These are phyloP conservation scores for Cryptosporidium sp. DNA, from an alignment of 169 alveolate species.

Conservation along the genomic window DNA sequence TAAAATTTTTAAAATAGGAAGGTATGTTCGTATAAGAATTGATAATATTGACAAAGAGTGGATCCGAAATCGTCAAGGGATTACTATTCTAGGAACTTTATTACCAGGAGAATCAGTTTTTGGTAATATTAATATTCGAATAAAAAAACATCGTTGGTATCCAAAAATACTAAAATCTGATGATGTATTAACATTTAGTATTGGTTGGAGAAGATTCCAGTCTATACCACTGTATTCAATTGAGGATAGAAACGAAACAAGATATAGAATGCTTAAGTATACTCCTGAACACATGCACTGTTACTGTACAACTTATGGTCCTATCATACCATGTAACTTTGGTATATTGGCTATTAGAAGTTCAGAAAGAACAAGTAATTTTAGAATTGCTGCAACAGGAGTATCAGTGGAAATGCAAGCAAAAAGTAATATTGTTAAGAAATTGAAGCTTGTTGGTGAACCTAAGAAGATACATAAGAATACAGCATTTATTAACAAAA, in stretches of 20 bases:
- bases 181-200: conserved; percentile 96
- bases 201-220: conserved; percentile 99
- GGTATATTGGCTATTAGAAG: conserved; percentile 88
- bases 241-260: conserved; percentile 93
- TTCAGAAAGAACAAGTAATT: conserved; percentile 87
- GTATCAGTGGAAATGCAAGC: conserved; percentile 92
- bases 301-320: conserved; percentile 95
- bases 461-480: conserved; percentile 97
- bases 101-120: conserved; percentile 86
- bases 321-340: conserved; percentile 93
- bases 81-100: conserved; percentile 85
- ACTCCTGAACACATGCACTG: conserved; percentile 98
- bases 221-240: conserved; percentile 96
- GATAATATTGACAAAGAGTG: conserved; percentile 81
- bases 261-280: conserved; percentile 87
- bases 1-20: conserved; percentile 87
- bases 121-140: conserved; percentile 88
- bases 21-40: conserved; percentile 91
- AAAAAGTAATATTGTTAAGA: conserved; percentile 90
- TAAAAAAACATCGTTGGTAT: conserved; percentile 95
- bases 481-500: conserved; percentile 97
- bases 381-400: conserved; percentile 97
- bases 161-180: conserved; percentile 96
- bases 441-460: conserved; percentile 96
- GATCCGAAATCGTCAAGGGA: conserved; percentile 46